phyloP scores from a whole-genome alignment of 2,329 filamentous ascomycete genomes.

The Gliomastix tumulicola region DNA sequence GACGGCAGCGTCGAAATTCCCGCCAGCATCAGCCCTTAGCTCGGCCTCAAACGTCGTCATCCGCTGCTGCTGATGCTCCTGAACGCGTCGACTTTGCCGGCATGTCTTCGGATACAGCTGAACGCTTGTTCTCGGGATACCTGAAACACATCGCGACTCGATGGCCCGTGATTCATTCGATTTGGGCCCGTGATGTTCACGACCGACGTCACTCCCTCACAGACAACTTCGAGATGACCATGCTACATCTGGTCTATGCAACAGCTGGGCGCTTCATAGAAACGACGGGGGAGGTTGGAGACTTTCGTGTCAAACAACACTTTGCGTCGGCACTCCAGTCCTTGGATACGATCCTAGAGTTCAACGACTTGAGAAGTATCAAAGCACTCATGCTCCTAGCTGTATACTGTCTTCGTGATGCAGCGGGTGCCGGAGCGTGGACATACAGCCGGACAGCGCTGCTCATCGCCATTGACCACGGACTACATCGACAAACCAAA shows the following conservation, averaged over 20 bases:
- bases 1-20: too few relatives aligned
- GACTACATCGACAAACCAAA: not conserved
- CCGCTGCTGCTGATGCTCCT: too few relatives aligned
- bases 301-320: not conserved
- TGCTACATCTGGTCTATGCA: not conserved
- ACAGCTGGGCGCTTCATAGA: not conserved
- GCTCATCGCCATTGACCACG: not conserved
- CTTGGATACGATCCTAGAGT: not conserved
- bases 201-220: too few relatives aligned
- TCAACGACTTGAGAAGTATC: not conserved
- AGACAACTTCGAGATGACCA: not conserved
- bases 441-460: not conserved
- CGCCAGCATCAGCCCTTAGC: too few relatives aligned
- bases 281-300: not conserved
- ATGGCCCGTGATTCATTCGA: not conserved
- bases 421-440: not conserved
- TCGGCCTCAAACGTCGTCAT: too few relatives aligned
- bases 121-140: not conserved
- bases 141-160: not conserved
- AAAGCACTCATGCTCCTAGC: not conserved
- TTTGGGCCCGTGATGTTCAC: not conserved
- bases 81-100: too few relatives aligned
- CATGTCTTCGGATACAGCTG: not conserved
- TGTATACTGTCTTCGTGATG: not conserved
- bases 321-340: not conserved